Conservation (phyloP, 106 monocot genomes). For the Acanthochlamys bracteata region DNA sequence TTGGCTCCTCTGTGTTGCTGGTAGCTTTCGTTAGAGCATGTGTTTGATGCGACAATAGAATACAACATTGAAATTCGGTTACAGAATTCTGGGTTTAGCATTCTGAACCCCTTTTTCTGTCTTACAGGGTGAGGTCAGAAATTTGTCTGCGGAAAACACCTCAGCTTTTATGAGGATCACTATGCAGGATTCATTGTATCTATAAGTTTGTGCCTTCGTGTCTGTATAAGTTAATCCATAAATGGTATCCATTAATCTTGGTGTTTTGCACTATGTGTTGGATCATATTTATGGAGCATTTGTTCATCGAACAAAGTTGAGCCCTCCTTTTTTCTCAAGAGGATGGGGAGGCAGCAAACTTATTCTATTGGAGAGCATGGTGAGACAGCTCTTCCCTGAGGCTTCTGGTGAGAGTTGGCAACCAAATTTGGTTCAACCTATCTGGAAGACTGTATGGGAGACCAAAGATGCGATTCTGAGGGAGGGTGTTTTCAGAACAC, state of each 20-base stretch:
- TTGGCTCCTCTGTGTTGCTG: too few relatives aligned
- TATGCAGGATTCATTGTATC: too few relatives aligned
- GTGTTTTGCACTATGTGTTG: constrained; percentile 72
- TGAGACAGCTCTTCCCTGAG: constrained; percentile 82
- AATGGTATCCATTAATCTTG: constrained; percentile 83
- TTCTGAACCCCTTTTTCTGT: too few relatives aligned
- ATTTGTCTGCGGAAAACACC: too few relatives aligned
- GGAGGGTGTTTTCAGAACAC: constrained; percentile 81
- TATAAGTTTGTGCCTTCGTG: neutral
- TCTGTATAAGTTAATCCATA: neutral
- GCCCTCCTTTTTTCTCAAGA: constrained; percentile 88
- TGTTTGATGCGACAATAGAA: too few relatives aligned
- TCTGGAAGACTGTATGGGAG: constrained; percentile 91
- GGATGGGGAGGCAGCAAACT: constrained; percentile 98
- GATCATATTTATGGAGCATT: constrained; percentile 91
- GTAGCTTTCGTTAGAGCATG: too few relatives aligned
- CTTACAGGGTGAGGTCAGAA: too few relatives aligned
- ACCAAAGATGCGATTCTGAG: constrained; percentile 70
- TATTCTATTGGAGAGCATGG: constrained; percentile 73
- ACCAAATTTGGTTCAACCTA: constrained; percentile 53
- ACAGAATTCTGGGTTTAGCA: too few relatives aligned
- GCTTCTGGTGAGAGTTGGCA: constrained; percentile 40
- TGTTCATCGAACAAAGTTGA: constrained; percentile 71
- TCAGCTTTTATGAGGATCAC: too few relatives aligned
- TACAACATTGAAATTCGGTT: too few relatives aligned